Base-by-base conservation (phyloP, 2,329 filamentous ascomycete genomes). In the Rhynchosporium secalis region DNA sequence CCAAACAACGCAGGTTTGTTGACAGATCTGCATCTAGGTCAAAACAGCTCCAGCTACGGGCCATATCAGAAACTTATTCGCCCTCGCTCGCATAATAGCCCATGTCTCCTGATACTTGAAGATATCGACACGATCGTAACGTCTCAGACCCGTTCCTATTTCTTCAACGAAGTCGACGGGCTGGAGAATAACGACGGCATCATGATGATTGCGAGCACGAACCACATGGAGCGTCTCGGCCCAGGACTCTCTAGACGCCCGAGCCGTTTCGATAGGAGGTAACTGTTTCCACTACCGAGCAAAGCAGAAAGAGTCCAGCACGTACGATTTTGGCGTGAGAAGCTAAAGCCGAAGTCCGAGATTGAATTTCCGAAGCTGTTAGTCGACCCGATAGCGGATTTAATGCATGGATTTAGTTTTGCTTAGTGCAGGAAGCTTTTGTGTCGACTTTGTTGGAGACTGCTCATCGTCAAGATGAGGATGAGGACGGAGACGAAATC, bases 11-110 rank as follows among this genome's bases (percentile, higher is more conserved):
- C n/a, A n/a, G n/a, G 20, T 20, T n/a, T 2, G 7, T n/a, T 36
- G 7, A 51, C 31, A 49, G 12, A 7, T 15, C 13, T 6, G 13
- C 9, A 7, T 20, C 13, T 12, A 52, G 49, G 49, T 52, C 38
- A 66, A 66, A 28, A 43, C 61, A 48, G 51, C 61, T 12, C 51
- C 56, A 26, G 10, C 20, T 2, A 48, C 46, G 1, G 29, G 12
- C 12, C 58, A 57, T 8, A 66, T 66, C 52, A 58, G 62, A 33
- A 49, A 48, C 9, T 60, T 63, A 31, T 66, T 66, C 59, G 58
- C 46, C 13, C 56, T 62, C n/a, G 61, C 62, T 8, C 61, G 64
- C 26, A 26, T 51, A 31, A 61, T 61, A 57, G 29, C 26, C 59
- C 59, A 6, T 61, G 59, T 56, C 59, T 61, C 8, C 40, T 61